A percentile compares a stretch with the other conserved stretches of the same genome.
These are phyloP conservation scores for Phalaenopsis hybrid DNA, from an alignment of 116 monocot genomes.

Conservation along the genomic window DNA sequence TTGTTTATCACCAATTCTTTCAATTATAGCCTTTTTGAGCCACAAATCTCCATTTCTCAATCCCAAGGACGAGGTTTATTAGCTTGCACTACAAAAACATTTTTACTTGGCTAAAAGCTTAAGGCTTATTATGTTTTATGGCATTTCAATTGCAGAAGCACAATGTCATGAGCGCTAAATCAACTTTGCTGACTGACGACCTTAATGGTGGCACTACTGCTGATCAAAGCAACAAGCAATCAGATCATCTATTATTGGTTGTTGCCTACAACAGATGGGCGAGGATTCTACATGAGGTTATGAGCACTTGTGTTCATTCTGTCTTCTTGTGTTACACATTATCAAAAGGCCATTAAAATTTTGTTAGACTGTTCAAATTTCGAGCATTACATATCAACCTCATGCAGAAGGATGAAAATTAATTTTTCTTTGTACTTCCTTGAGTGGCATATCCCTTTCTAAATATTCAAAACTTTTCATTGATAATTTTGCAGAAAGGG, in stretches of 20 bases:
- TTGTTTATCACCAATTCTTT: slow-evolving; percentile 87
- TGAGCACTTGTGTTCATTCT: background rate
- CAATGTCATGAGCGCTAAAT: slow-evolving; percentile 77
- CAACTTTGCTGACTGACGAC: slow-evolving; percentile 39
- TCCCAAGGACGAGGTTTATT: slow-evolving; percentile 89
- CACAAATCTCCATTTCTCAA: slow-evolving; percentile 85
- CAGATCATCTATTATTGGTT: slow-evolving; percentile 83
- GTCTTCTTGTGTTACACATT: background rate
- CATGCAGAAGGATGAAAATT: background rate
- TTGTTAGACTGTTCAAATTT: background rate
- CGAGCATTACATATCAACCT: background rate
- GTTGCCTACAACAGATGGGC: slow-evolving; percentile 80
- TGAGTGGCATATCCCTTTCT: background rate
- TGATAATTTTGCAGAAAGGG: slow-evolving; percentile 65
- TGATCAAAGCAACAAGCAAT: slow-evolving; percentile 40
- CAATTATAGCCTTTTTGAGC: slow-evolving; percentile 90
- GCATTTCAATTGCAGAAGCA: slow-evolving; percentile 54
- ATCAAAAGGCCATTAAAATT: background rate
- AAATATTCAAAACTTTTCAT: background rate
- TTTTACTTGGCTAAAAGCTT: background rate
- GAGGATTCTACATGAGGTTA: slow-evolving; percentile 62
- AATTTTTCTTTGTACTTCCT: background rate
- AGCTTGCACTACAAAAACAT: background rate
- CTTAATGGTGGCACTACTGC: slow-evolving; percentile 27
- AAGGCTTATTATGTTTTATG: slow-evolving; percentile 5